phyloP scores from a whole-genome alignment of 257 asterid genomes.

The Fraxinus pennsylvanica region DNA sequence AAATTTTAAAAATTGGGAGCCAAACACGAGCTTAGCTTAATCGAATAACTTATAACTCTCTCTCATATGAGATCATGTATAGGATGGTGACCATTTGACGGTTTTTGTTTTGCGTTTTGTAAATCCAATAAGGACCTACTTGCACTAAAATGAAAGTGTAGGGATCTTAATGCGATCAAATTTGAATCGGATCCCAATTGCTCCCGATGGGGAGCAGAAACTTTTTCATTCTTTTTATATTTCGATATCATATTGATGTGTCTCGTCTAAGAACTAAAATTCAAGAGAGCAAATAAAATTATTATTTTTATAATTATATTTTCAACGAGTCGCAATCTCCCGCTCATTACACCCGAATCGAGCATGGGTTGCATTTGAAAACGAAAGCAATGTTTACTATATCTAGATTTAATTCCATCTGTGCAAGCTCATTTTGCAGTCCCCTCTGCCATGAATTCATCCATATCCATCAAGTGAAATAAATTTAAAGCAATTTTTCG shows the following conservation, averaged over 20 bases:
- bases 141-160: neutral
- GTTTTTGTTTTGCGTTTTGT: neutral
- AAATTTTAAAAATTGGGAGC: no score
- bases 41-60: no score
- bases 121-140: neutral
- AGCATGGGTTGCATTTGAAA: no score
- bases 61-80: neutral
- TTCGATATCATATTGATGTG: neutral
- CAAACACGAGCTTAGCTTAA: no score
- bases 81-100: no score
- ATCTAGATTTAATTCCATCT: neutral
- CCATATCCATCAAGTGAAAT: neutral
- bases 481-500: neutral
- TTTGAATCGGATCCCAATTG: neutral
- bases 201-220: neutral
- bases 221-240: neutral
- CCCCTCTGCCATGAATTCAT: neutral
- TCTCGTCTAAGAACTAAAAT: neutral
- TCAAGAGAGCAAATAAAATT: no score
- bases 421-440: neutral
- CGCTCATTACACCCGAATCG: no score
- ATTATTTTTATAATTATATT: no score
- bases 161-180: neutral
- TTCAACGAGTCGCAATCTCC: no score
- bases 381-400: no score